phyloP scores from a whole-genome alignment of 345 rosid genomes.

The Hypericum perforatum region DNA sequence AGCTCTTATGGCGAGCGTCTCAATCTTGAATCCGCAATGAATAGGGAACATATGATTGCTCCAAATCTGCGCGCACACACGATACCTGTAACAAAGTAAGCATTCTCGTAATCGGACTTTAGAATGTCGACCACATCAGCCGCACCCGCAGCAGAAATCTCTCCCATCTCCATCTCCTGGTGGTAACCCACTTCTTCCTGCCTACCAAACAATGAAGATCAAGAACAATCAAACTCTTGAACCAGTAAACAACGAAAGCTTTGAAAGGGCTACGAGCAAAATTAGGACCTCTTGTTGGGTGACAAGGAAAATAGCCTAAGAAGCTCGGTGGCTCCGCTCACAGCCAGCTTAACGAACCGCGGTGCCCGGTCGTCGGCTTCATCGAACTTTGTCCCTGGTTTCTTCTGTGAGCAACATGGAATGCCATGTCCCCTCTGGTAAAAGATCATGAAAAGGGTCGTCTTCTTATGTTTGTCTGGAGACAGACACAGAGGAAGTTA shows the following conservation, averaged over 20 bases:
- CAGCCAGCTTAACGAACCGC: slow-evolving; percentile 41
- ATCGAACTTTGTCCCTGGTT: slow-evolving; percentile 6
- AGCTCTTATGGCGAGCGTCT: too few species aligned
- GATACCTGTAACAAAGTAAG: slow-evolving; percentile 80
- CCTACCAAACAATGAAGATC: not conserved
- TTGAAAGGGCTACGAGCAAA: not conserved
- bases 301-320: slow-evolving; percentile 44
- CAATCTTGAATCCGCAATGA: too few species aligned
- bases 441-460: not conserved
- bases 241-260: not conserved
- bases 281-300: slow-evolving; percentile 25
- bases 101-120: slow-evolving; percentile 57
- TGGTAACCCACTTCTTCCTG: slow-evolving; percentile 10
- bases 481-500: not conserved
- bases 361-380: slow-evolving; percentile 27
- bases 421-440: slow-evolving; percentile 23
- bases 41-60: too few species aligned
- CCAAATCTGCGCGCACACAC: not conserved
- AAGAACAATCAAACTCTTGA: not conserved
- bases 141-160: slow-evolving; percentile 26
- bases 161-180: slow-evolving; percentile 16
- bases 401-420: slow-evolving; percentile 31
- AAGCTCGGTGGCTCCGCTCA: slow-evolving; percentile 69
- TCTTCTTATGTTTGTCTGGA: not conserved
- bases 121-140: slow-evolving; percentile 51